Evolutionary conservation across 2,329 filamentous ascomycete species (phyloP), one percentile per base, ranked within the genome.

Genomic region (Magnaporthales sp.): DNA sequence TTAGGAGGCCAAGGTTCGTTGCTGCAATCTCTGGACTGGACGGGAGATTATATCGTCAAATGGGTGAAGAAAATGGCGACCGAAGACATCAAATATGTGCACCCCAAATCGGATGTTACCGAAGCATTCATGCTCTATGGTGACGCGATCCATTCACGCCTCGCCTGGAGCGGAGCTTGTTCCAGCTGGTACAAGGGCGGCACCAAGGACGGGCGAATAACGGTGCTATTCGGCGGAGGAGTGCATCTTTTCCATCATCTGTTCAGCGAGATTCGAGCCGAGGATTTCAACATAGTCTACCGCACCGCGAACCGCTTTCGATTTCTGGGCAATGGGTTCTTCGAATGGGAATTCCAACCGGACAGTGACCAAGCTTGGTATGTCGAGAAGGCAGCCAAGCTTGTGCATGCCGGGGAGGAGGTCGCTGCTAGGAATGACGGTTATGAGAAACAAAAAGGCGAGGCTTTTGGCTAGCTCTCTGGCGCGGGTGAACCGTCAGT

Each of bases 321-420:
- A 58, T 84, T 84, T 69, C 74, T 85, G 9, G 83, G 83, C 9
- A 85, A 85, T 63, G 83, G 83, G 0, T 84, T 84, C 70, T 83
- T 83, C 26, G 74, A 74, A 5, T 77, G 75, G 70, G 82, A 85
- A 74, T 67, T 80, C 9, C 77, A 77, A 51, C 74, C 74, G 1
- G 65, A 64, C 2, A 72, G 68, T 15, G 77, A 82, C 63, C 70
- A 75, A 30, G 78, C 79, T 1, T 82, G 80, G 80, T 83, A 83
- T 66, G 71, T 83, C 5, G 77, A 76, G 19, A 51, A 51, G 38
- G 38, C 38, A n/a, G n/a, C n/a, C n/a, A n/a, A n/a, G n/a, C n/a
- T n/a, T n/a, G n/a, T n/a, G n/a, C n/a, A n/a, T n/a, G n/a, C n/a
- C n/a, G n/a, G n/a, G n/a, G n/a, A n/a, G n/a, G n/a, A n/a, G n/a